A percentile compares a stretch with the other conserved stretches of the same genome.
Evolutionary conservation across 306 rosid genomes (phyloP).

Genomic region (Spatholobus suberectus): DNA sequence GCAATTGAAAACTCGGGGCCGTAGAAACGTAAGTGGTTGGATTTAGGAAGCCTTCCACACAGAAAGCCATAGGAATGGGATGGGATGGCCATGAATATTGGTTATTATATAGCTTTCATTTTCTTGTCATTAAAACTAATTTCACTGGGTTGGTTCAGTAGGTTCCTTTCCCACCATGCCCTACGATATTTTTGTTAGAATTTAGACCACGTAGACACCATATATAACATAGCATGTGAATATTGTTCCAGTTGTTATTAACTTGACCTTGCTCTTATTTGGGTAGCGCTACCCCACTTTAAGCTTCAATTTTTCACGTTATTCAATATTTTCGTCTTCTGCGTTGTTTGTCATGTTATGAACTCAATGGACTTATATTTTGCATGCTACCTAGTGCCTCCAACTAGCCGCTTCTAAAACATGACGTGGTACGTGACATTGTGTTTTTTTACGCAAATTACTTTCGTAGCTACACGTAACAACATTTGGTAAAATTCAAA

Average conservation of each 20-base stretch:
- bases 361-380: not conserved
- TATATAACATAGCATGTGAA: not conserved
- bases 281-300: not conserved
- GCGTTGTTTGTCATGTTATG: not conserved
- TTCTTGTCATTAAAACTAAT: not conserved
- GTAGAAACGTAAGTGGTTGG: not conserved
- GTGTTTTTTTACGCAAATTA: too few relatives aligned
- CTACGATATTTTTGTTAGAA: not conserved
- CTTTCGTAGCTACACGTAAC: too few relatives aligned
- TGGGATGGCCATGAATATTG: too few relatives aligned
- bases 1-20: slow-evolving; percentile 27
- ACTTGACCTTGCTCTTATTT: too few relatives aligned
- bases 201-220: not conserved
- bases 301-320: not conserved
- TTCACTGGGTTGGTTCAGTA: not conserved
- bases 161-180: too few relatives aligned
- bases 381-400: not conserved
- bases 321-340: not conserved
- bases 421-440: too few relatives aligned
- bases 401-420: too few relatives aligned
- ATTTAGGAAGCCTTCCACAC: not conserved
- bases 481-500: too few relatives aligned
- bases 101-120: too few relatives aligned
- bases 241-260: too few relatives aligned
- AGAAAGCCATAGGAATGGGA: too few relatives aligned